Base-by-base conservation (phyloP, 257 asterid species). In the Solanum virginianum region DNA sequence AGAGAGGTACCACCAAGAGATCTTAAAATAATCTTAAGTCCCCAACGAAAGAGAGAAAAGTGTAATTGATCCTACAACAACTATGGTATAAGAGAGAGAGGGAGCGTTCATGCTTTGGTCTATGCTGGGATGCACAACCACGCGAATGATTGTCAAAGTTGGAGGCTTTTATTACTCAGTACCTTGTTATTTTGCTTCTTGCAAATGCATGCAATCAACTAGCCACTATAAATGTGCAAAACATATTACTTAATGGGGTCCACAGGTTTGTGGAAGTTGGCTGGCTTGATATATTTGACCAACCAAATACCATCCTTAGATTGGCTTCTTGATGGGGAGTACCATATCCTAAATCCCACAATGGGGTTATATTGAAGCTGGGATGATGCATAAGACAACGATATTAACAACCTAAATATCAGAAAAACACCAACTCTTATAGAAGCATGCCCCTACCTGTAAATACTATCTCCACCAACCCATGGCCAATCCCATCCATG, bases 1-100 rank as follows among this genome's bases (percentile, higher is more conserved):
- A 9, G 10, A 45, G 10, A 36, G 39, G 39, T 4, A 36, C 39
- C 39, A 36, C 5, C 39, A 36, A 36, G 39, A 36, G 14, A 17
- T 47, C 41, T 22, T 7, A 22, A 74, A 74, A 45, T 47, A 47
- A 47, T 74, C 43, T 4, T 0, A 22, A 47, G 81, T 47, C 81
- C 59, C 39, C 13, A 47, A 22, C 2, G 20, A 22, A 88, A 89
- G 89, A 0, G 90, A 57, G 88, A 82, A 86, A 1, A 94, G 84
- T 4, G 63, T 62, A 14, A 71, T 74, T 13, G 39, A 14, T 29
- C 36, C 41, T 22, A 32, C 43, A 43, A 43, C 56, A 72, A 69
- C 77, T 36, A 4, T 36, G 53, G 77, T 39, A 9, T 36, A 15
- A 69, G n/a, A 16, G 51, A 3, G 26, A 69, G 51, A 69, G 77